These are phyloP conservation scores for Coccomyxa sp. DNA, from an alignment of 139 green algal species.

Conservation along the genomic window DNA sequence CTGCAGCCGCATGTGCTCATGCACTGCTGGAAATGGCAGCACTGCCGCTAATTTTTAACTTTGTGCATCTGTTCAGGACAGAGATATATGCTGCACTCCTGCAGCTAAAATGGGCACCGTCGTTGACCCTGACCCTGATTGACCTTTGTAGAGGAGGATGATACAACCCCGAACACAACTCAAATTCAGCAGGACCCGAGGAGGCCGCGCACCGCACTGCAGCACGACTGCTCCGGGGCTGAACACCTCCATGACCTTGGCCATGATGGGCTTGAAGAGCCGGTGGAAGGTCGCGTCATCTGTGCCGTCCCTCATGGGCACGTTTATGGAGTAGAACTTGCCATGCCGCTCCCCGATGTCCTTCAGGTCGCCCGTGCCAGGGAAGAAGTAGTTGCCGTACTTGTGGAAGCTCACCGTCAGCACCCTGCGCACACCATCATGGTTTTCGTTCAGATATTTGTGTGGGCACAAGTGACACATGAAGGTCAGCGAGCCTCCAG, in stretches of 20 bases:
- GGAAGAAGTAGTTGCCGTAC: constrained; percentile 83
- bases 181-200: too few species aligned
- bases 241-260: constrained; percentile 72
- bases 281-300: constrained; percentile 65
- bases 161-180: too few species aligned
- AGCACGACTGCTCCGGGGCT: constrained; percentile 73
- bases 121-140: too few species aligned
- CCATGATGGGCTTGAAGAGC: constrained; percentile 77
- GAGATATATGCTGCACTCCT: too few species aligned
- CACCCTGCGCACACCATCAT: constrained; percentile 38
- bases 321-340: constrained; percentile 75
- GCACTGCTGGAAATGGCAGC: too few species aligned
- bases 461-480: too few species aligned
- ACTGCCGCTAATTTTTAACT: too few species aligned
- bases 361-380: constrained; percentile 68
- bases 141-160: too few species aligned
- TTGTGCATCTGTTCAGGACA: too few species aligned
- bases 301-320: constrained; percentile 67
- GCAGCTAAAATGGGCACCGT: too few species aligned
- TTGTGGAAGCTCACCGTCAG: constrained; percentile 97
- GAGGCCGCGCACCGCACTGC: constrained; percentile 62
- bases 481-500: too few species aligned
- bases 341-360: constrained; percentile 51
- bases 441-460: neutral
- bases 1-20: too few species aligned